Conservation (phyloP, 192 early-diverging fungal species). For the Radiomyces spectabilis region DNA sequence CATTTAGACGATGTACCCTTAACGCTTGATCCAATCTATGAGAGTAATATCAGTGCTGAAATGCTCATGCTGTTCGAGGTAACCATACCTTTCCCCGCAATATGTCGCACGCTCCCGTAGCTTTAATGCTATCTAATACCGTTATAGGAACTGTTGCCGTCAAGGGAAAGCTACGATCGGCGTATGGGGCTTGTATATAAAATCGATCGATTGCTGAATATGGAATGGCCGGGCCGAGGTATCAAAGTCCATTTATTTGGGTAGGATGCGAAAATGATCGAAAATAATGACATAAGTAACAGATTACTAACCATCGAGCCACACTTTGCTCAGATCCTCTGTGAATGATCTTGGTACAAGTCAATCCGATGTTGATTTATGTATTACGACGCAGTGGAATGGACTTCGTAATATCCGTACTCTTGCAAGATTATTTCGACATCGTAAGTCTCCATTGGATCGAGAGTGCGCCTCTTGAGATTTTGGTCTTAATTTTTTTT, state of each 20-base stretch:
- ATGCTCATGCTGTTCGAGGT: not conserved
- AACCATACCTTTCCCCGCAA: not conserved
- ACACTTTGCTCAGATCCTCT: constrained; percentile 62
- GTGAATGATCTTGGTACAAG: constrained; percentile 82
- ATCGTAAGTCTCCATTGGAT: constrained; percentile 37
- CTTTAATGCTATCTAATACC: not conserved
- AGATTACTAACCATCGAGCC: not conserved
- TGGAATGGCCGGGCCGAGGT: constrained; percentile 75
- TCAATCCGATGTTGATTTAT: constrained; percentile 87
- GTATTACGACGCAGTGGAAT: constrained; percentile 78
- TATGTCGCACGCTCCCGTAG: not conserved
- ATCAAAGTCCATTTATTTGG: constrained; percentile 86
- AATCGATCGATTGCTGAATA: constrained; percentile 68
- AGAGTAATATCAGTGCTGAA: not conserved
- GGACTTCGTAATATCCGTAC: constrained; percentile 70
- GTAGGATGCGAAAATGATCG: constrained; percentile 26
- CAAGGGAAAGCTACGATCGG: constrained; percentile 56
- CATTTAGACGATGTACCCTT: not conserved
- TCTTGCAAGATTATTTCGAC: constrained; percentile 64
- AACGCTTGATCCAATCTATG: not conserved
- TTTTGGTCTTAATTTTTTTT: not conserved
- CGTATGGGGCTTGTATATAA: constrained; percentile 68
- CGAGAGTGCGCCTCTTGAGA: not conserved
- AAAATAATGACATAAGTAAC: not conserved
- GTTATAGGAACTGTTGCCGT: constrained; percentile 48